These are phyloP conservation scores for Pseudogymnoascus sp. DNA, from an alignment of 2,329 filamentous ascomycete genomes.

Conservation along the genomic window DNA sequence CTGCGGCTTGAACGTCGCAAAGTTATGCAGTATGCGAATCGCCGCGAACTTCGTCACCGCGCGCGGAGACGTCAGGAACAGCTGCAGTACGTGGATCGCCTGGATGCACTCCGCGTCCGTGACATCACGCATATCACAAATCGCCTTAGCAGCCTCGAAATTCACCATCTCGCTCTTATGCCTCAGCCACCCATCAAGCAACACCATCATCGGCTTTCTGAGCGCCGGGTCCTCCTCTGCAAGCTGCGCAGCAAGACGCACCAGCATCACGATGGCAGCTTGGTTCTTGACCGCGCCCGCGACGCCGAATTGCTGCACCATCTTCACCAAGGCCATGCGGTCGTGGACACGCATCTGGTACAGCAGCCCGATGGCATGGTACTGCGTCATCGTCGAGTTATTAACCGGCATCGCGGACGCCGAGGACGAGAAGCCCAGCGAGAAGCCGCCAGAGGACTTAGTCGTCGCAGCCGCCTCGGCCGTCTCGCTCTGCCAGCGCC, in stretches of 20 bases:
- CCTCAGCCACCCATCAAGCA: conserved; percentile 91
- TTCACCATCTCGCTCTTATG: conserved; percentile 99
- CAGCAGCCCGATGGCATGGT: conserved; percentile 92
- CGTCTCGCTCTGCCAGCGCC: conserved; percentile 97
- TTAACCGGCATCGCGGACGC: conserved; percentile 68
- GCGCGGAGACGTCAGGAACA: conserved; percentile 91
- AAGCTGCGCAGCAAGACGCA: conserved; percentile 84
- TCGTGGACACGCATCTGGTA: conserved; percentile 98
- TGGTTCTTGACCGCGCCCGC: conserved; percentile 92
- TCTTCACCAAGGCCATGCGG: conserved; percentile 97
- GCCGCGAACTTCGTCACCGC: conserved; percentile 97
- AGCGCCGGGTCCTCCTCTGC: conserved; percentile 87
- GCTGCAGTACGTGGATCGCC: conserved; percentile 88
- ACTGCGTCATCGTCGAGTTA: conserved; percentile 96
- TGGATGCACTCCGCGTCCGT: conserved; percentile 86
- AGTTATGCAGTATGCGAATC: conserved; percentile 90
- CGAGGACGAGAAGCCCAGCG: conserved; percentile 81
- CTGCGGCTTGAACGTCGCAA: conserved; percentile 91
- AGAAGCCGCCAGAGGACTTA: conserved; percentile 86
- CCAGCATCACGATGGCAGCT: conserved; percentile 84
- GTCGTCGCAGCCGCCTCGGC: conserved; percentile 88
- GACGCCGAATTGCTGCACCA: conserved; percentile 98
- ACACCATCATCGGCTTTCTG: conserved; percentile 91
- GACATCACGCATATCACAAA: conserved; percentile 89
- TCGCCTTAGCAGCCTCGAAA: conserved; percentile 96